Evolutionary conservation across 768 basidiomycete species (phyloP).

Genomic region (Tulasnella sp.): DNA sequence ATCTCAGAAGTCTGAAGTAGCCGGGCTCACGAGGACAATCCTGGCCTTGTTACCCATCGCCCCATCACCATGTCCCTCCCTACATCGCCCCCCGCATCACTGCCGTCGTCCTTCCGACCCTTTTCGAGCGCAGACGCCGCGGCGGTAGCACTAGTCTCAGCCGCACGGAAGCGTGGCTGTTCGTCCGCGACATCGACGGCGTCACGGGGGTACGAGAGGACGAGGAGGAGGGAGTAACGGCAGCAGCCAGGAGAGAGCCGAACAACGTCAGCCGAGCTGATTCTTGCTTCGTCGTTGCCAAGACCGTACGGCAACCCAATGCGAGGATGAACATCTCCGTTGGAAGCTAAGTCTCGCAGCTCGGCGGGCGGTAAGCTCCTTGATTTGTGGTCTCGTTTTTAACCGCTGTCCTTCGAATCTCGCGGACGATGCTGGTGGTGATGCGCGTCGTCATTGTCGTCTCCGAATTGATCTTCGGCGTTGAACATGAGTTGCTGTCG

Average conservation of each 20-base stretch:
- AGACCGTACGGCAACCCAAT: constrained; percentile 13
- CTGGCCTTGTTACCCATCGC: constrained; percentile 79
- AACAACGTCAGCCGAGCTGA: background rate
- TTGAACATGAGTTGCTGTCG: constrained; percentile 25
- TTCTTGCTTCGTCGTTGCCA: background rate
- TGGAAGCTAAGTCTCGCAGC: constrained; percentile 5
- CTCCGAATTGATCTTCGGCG: constrained; percentile 22
- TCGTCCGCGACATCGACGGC: background rate
- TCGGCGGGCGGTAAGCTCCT: constrained; percentile 6
- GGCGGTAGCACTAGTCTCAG: background rate
- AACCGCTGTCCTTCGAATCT: background rate
- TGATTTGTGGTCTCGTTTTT: background rate
- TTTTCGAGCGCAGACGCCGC: constrained; percentile 6
- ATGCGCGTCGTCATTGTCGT: no score
- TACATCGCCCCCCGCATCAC: constrained; percentile 5
- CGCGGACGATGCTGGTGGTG: background rate
- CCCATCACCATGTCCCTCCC: constrained; percentile 9
- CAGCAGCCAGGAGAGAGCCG: no score
- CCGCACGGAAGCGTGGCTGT: background rate
- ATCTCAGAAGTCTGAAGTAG: background rate
- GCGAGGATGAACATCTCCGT: background rate
- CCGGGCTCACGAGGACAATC: constrained; percentile 63
- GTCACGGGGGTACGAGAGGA: background rate
- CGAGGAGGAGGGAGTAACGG: background rate
- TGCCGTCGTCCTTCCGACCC: constrained; percentile 1